Conservation (phyloP, 2,329 filamentous ascomycete species). For the Teratosphaeriaceae sp. region DNA sequence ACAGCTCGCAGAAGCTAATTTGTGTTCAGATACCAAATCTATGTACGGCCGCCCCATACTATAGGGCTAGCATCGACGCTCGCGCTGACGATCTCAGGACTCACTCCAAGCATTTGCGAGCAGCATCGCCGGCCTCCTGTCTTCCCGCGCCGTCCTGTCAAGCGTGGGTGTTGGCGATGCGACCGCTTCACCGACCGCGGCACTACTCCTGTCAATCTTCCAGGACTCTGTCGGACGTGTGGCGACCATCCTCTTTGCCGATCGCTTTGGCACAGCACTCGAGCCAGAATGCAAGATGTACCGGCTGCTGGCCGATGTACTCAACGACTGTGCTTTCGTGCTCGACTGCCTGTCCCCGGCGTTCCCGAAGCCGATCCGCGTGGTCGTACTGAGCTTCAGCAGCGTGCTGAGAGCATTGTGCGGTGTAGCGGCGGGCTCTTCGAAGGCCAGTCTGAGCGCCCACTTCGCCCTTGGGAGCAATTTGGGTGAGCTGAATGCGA, state of each 20-base stretch:
- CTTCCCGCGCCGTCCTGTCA: constrained; percentile 70
- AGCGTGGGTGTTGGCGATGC: constrained; percentile 81
- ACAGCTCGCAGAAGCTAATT: no score
- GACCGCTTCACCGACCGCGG: constrained; percentile 68
- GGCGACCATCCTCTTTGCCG: constrained; percentile 80
- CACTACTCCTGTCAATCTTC: constrained; percentile 73
- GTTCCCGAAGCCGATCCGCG: constrained; percentile 54
- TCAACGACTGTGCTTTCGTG: constrained; percentile 81
- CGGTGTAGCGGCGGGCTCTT: constrained; percentile 81
- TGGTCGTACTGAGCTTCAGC: constrained; percentile 52
- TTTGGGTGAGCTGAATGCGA: constrained; percentile 85
- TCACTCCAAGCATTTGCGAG: constrained; percentile 80
- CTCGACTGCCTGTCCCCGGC: constrained; percentile 77
- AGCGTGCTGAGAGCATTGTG: constrained; percentile 65
- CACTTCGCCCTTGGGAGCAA: constrained; percentile 88
- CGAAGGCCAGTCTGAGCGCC: constrained; percentile 83
- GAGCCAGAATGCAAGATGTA: constrained; percentile 90
- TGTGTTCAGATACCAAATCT: constrained; percentile 67
- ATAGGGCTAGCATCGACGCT: neutral
- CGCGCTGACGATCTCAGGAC: no score
- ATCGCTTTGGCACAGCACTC: constrained; percentile 71
- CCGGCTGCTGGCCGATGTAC: constrained; percentile 76
- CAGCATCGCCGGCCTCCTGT: constrained; percentile 71
- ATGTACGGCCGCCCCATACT: constrained; percentile 41
- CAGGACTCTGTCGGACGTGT: constrained; percentile 76